Base-by-base conservation (phyloP, 805 yeast species). In the Cyberlindnera samutprakarnensis region DNA sequence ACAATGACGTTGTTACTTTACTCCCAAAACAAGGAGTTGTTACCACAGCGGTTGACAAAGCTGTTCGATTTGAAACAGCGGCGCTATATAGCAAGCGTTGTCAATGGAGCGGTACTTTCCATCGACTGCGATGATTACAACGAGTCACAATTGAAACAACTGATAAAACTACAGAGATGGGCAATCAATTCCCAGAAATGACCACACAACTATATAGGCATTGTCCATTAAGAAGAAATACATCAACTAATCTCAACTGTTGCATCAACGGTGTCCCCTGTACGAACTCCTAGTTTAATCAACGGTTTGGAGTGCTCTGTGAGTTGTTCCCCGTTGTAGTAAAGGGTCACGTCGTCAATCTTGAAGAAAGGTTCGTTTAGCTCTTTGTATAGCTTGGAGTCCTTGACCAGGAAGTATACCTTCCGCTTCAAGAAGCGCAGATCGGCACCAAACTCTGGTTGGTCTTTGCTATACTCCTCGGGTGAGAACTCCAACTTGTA, bases 401-500 rank as follows among this genome's bases (percentile, higher is more conserved):
- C 73, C 36, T 66, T 64, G 43, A 80, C 70, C 39, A 82, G 62
- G 25, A 64, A 57, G 22, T 76, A 66, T 3, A 78, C 56, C 49
- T 75, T 79, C 2, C 54, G 43, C 39, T 86, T 68, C 34, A 86
- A 62, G 41, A 78, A 74, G 13, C 62, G 68, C 21, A 88, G 64
- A 14, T 78, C 71, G 8, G 88, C 74, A 1, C 94, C 94, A 31
- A 64, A 68, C 37, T 74, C 88, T 5, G 77, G 79, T 35, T 82
- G 72, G 39, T 70, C 70, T 43, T 57, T 37, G 21, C 53, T 38
- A 49, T 74, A 83, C 46, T 84, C 94, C 44, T 79, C 88, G 0
- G 94, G 92, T 19, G 83, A 73, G 54, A 84, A 84, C 50, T 83
- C 94, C 43, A 81, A 66, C 52, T 81, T 82, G 50, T 77, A 83